A percentile compares a stretch with the other conserved stretches of the same genome.
Evolutionary conservation across 2,329 filamentous ascomycete species (phyloP).

Genomic region (Zarea fungicola): DNA sequence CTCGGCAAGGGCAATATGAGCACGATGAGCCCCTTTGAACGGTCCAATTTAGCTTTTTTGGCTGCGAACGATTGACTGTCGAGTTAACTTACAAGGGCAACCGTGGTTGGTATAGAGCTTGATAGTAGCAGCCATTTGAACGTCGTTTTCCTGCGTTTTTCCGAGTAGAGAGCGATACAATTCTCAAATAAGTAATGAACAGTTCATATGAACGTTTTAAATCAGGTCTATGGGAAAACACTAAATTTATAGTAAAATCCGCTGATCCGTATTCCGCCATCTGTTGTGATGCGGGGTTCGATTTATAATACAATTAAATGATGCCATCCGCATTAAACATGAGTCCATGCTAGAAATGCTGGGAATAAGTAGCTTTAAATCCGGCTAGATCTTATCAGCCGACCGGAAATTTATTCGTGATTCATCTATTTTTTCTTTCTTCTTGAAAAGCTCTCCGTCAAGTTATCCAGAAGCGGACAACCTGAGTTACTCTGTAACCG

Average conservation of each 20-base stretch:
- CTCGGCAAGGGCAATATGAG: conserved; percentile 65
- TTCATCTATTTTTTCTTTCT: too few relatives aligned
- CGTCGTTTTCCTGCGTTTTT: background rate
- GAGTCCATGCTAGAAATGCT: background rate
- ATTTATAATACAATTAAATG: conserved; percentile 8
- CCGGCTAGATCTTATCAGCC: too few relatives aligned
- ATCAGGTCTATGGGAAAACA: background rate
- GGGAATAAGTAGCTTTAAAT: background rate
- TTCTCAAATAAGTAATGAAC: background rate
- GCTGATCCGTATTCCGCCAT: background rate
- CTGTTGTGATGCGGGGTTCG: conserved; percentile 1
- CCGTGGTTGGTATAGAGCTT: conserved; percentile 64
- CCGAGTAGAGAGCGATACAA: background rate
- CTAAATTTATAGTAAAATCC: background rate
- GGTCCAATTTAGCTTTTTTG: background rate
- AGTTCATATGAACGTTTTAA: background rate
- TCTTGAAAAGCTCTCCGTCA: too few relatives aligned
- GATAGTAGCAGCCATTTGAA: conserved; percentile 42
- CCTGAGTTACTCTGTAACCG: too few relatives aligned
- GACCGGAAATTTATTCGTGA: too few relatives aligned
- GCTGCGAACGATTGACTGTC: background rate
- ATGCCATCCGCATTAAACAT: background rate
- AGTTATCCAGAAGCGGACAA: too few relatives aligned
- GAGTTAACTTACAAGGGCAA: conserved; percentile 52
- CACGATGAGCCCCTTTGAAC: conserved; percentile 61